These are phyloP conservation scores for Aureobasidium pullulans DNA, from an alignment of 2,329 filamentous ascomycete species.

Conservation along the genomic window DNA sequence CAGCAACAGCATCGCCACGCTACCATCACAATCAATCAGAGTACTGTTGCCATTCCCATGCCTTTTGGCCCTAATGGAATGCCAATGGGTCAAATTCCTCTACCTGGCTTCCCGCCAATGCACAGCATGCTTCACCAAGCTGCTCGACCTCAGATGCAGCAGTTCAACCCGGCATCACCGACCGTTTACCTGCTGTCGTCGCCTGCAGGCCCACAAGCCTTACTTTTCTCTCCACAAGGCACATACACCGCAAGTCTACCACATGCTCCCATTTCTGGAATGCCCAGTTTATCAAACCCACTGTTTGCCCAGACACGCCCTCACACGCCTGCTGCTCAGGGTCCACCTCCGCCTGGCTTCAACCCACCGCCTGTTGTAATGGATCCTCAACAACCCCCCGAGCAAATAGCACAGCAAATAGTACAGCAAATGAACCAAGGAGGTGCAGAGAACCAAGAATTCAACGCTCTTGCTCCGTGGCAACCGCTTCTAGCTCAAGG, in stretches of 20 bases:
- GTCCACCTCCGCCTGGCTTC: background rate
- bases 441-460: background rate
- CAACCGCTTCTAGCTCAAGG: constrained; percentile 35
- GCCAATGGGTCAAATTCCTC: background rate
- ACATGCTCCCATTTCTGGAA: background rate
- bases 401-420: constrained; percentile 5
- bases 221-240: constrained; percentile 35
- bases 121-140: background rate
- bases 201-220: constrained; percentile 37
- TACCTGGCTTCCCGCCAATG: constrained; percentile 4
- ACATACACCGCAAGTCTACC: constrained; percentile 20
- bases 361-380: background rate
- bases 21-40: constrained; percentile 5
- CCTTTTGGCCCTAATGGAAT: background rate
- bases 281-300: background rate
- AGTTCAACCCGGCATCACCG: constrained; percentile 14
- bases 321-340: background rate
- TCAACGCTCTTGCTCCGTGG: constrained; percentile 16
- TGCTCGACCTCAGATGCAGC: constrained; percentile 14
- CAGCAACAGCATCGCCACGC: background rate
- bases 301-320: background rate
- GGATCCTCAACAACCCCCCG: background rate
- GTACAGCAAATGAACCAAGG: background rate
- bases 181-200: constrained; percentile 36
- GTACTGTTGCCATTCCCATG: constrained; percentile 7